These are phyloP conservation scores for Kodamaea ohmeri DNA, from an alignment of 1,139 yeast genomes.

Conservation along the genomic window DNA sequence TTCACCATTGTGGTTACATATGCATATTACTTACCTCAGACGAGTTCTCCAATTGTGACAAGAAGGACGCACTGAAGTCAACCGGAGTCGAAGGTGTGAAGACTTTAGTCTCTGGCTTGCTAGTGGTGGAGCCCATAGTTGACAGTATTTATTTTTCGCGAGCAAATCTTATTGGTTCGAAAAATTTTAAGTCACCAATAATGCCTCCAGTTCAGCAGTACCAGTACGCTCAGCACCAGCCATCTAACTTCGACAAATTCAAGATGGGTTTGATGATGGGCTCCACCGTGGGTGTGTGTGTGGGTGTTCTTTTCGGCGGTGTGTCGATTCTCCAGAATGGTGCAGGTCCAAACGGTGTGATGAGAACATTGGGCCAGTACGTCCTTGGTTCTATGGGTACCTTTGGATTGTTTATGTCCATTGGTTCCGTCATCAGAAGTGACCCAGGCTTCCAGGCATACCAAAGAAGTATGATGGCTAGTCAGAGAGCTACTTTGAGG, in stretches of 20 bases:
- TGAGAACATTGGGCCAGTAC: conserved; percentile 94
- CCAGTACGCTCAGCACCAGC: conserved; percentile 71
- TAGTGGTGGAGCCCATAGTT: conserved; percentile 53
- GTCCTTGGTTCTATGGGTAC: conserved; percentile 97
- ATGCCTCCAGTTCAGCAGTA: conserved; percentile 89
- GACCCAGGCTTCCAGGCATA: conserved; percentile 50
- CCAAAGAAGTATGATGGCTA: conserved; percentile 35
- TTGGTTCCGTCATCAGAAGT: conserved; percentile 90
- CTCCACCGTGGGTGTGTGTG: conserved; percentile 90
- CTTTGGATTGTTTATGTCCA: conserved; percentile 93
- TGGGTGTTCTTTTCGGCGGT: conserved; percentile 93
- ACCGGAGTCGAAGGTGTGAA: conserved; percentile 72
- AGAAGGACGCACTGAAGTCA: conserved; percentile 66
- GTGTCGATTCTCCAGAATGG: conserved; percentile 89
- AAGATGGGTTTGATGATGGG: conserved; percentile 99
- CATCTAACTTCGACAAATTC: conserved; percentile 90
- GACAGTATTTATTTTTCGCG: conserved; percentile 7
- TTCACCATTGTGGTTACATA: too few species aligned
- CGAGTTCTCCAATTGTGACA: conserved; percentile 68
- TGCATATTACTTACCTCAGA: conserved; percentile 60
- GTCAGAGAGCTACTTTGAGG: conserved; percentile 38
- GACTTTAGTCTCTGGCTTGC: conserved; percentile 63
- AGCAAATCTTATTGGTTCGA: conserved; percentile 11
- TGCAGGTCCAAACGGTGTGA: conserved; percentile 97
- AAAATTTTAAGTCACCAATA: conserved; percentile 9